Evolutionary conservation across 106 monocot species (phyloP), one percentile per base, ranked within the genome.

Genomic region (Allium fistulosum): DNA sequence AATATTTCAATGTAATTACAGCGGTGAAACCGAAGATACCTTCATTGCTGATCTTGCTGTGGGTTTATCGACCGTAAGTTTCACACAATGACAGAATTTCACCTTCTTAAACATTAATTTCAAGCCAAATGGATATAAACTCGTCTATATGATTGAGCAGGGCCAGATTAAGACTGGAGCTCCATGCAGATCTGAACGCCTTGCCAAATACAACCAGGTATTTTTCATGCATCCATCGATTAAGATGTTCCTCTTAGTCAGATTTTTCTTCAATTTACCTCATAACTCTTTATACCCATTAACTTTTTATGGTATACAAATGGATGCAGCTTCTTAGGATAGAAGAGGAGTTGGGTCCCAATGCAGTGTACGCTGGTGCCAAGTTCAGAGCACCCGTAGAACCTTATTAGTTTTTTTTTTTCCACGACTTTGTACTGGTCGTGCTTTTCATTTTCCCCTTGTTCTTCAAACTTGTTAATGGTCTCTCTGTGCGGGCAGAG

Each of bases 11-110:
- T 15, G 13, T 55, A 55, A 12, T 74, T 80, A 16, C 72, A 97
- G 97, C 80, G 97, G 97, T 79, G 97, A 97, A 75, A 97, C 97
- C 0, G 97, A 97, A 77, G 97, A 97, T 58, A 97, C 97, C 14
- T 97, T 97, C 84, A 97, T 97, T 73, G 97, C 97, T 69, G 92
- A 97, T 69, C 80, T 97, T 51, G 72, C 97, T 11, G 97, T 97
- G 12, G 97, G 97, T 70, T 71, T 97, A 72, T 67, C 97, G 16
- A 97, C 97, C 18, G 97, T 97, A 79, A 60, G 75, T 75, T 76
- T 26, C 17, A 37, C 37, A 37, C 37, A 37, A 37, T 37, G 37
- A 37, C 37, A 27, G 37, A 2, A 37, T 37, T 37, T 37, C 37
- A 37, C 37, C 5, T 37, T 37, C 37, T 37, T 37, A 5, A 37